Percentiles rank a stretch among this genome's conserved stretches.
These are phyloP conservation scores for Nidula microcarpa DNA, from an alignment of 768 basidiomycete genomes.

Conservation along the genomic window DNA sequence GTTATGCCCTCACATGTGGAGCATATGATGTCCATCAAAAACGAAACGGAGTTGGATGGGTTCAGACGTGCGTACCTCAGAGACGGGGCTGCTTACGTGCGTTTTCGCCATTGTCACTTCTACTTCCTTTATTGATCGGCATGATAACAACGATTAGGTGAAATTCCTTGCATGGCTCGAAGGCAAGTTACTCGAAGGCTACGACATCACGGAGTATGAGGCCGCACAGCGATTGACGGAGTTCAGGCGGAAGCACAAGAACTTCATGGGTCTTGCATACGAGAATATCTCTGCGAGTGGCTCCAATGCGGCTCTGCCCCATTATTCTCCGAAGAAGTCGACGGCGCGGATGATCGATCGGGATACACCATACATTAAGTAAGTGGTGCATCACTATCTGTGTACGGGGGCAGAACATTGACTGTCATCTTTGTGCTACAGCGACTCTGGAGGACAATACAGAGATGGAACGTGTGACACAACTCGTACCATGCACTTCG, in stretches of 20 bases:
- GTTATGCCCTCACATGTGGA: constrained; percentile 69
- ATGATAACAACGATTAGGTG: constrained; percentile 41
- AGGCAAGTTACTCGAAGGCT: constrained; percentile 67
- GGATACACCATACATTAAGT: constrained; percentile 88
- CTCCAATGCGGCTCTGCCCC: constrained; percentile 90
- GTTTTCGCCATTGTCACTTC: no score
- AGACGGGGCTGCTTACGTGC: constrained; percentile 82
- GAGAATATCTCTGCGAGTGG: constrained; percentile 89
- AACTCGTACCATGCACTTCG: constrained; percentile 81
- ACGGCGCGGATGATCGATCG: constrained; percentile 72
- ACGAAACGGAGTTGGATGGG: constrained; percentile 79
- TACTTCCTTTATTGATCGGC: constrained; percentile 7
- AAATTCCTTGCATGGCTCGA: constrained; percentile 93
- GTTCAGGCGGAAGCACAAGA: constrained; percentile 65
- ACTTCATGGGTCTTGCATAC: constrained; percentile 84
- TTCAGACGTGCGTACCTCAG: constrained; percentile 81
- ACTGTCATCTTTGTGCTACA: constrained; percentile 23
- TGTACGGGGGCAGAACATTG: background rate
- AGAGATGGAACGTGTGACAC: constrained; percentile 89
- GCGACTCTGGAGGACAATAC: constrained; percentile 91
- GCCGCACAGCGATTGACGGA: constrained; percentile 82
- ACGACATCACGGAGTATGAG: constrained; percentile 89
- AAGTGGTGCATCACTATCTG: constrained; percentile 24
- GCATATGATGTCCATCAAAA: constrained; percentile 84
- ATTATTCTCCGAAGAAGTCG: constrained; percentile 78